Base-by-base conservation (phyloP, 192 early-diverging fungal species). In the Phycomyces nitens region DNA sequence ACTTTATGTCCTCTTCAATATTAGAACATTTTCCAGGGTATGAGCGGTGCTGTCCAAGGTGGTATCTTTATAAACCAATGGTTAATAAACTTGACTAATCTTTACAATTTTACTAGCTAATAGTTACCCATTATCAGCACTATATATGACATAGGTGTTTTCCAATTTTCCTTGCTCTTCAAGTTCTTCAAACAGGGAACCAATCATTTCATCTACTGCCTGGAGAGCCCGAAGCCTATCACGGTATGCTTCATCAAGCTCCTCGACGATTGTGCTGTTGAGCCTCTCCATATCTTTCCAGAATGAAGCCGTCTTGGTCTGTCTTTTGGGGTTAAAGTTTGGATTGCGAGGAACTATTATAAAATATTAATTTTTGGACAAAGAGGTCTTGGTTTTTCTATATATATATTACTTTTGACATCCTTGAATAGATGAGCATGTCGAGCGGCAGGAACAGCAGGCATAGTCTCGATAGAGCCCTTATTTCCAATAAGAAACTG, bases 1-100 rank as follows among this genome's bases (percentile, higher is more conserved):
- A 72, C 70, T 85, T 83, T 40, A 87, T 81, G 56, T 89, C 87
- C 58, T 87, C 84, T 66, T 89, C 85, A 56, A 78, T 78, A 20
- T 80, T 77, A 9, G 81, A 77, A 26, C 76, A 74, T 57, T 89
- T 89, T n/a, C 86, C 87, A 11, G 81, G 77, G 18, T 74, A 75
- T 23, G 83, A 70, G 16, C 85, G 81, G 50, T 87, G 86, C 16
- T 80, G 75, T 5, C 87, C 87, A 16, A 89, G 61, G 58, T 89
- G 87, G 56, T 85, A 89, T 18, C 68, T 69, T 34, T 56, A 12
- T 20, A 40, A 12, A 62, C 9, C 15, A 20, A 16, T 5, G 5
- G 20, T 41, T 20, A 7, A 54, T 26, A 16, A 40, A 0, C 26
- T 29, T 20, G 23, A 2, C 12, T 41, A 22, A 23, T 27, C 34